phyloP scores from a whole-genome alignment of 306 rosid species.

The Sicyos baderoa region DNA sequence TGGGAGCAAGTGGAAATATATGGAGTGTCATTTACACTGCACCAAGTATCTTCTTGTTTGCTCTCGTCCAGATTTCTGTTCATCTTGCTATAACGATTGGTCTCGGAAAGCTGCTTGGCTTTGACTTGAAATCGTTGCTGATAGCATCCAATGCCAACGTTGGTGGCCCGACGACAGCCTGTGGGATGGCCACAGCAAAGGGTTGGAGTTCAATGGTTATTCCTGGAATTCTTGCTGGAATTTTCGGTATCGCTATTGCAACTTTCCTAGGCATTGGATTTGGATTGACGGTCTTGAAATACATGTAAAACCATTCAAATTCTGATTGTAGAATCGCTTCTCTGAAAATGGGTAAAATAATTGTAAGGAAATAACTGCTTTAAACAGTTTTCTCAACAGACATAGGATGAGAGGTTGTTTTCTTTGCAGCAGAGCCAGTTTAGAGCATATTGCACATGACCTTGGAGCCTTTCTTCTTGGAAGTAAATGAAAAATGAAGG shows the following conservation, averaged over 20 bases:
- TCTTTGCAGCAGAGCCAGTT: too few relatives aligned
- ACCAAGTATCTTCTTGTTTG: slow-evolving; percentile 37
- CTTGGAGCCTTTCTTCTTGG: neutral
- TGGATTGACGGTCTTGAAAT: too few relatives aligned
- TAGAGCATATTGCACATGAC: too few relatives aligned
- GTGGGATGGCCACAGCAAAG: slow-evolving; percentile 64
- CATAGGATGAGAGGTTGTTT: too few relatives aligned
- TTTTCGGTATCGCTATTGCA: slow-evolving; percentile 57
- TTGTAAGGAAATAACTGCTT: too few relatives aligned
- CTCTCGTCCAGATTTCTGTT: slow-evolving; percentile 31
- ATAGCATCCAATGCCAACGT: slow-evolving; percentile 51
- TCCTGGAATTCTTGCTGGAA: slow-evolving; percentile 74
- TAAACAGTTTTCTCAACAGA: too few relatives aligned
- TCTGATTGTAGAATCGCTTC: too few relatives aligned
- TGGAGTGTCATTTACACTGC: slow-evolving; percentile 34
- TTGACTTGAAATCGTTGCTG: slow-evolving; percentile 34
- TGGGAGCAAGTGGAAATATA: slow-evolving; percentile 44
- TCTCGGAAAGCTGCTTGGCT: slow-evolving; percentile 36
- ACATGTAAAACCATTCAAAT: too few relatives aligned
- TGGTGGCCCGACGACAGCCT: slow-evolving; percentile 47
- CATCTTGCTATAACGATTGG: slow-evolving; percentile 42
- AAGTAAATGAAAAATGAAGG: neutral
- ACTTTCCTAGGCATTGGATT: slow-evolving; percentile 39
- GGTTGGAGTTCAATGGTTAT: slow-evolving; percentile 62
- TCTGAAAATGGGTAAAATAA: too few relatives aligned